Evolutionary conservation across 1,284 basidiomycete genomes (phyloP).

Genomic region (Irpex sp.): DNA sequence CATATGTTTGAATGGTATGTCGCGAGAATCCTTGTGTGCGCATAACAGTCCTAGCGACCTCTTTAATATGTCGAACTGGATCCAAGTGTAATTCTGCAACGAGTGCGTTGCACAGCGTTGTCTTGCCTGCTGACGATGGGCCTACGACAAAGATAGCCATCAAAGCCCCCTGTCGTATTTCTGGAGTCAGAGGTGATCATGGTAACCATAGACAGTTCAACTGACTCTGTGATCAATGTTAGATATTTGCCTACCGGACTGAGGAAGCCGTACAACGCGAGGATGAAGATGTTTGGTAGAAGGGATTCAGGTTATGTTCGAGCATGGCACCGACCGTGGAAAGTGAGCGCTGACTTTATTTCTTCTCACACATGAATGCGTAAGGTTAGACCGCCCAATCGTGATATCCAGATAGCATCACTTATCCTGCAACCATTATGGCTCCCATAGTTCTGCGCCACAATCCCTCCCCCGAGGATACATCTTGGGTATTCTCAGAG

Average conservation of each 20-base stretch:
- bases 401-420: not conserved
- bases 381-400: not conserved
- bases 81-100: constrained; percentile 36
- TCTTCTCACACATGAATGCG: not conserved
- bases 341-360: not conserved
- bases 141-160: constrained; percentile 42
- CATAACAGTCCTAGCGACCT: constrained; percentile 61
- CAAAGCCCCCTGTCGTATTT: not conserved
- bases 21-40: constrained; percentile 45
- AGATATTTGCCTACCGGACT: too few relatives aligned
- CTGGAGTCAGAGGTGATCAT: not conserved
- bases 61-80: constrained; percentile 40
- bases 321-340: not conserved
- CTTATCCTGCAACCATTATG: constrained; percentile 23
- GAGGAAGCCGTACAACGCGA: too few relatives aligned
- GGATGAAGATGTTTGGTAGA: too few relatives aligned
- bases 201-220: not conserved
- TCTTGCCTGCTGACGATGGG: constrained; percentile 64
- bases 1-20: constrained; percentile 40
- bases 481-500: constrained; percentile 44
- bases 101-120: constrained; percentile 55
- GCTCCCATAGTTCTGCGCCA: constrained; percentile 35
- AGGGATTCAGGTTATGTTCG: too few relatives aligned
- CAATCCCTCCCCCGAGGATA: constrained; percentile 42
- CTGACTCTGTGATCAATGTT: too few relatives aligned